These are phyloP conservation scores for Alternaria brassicae DNA, from an alignment of 2,329 filamentous ascomycete species.

Conservation along the genomic window DNA sequence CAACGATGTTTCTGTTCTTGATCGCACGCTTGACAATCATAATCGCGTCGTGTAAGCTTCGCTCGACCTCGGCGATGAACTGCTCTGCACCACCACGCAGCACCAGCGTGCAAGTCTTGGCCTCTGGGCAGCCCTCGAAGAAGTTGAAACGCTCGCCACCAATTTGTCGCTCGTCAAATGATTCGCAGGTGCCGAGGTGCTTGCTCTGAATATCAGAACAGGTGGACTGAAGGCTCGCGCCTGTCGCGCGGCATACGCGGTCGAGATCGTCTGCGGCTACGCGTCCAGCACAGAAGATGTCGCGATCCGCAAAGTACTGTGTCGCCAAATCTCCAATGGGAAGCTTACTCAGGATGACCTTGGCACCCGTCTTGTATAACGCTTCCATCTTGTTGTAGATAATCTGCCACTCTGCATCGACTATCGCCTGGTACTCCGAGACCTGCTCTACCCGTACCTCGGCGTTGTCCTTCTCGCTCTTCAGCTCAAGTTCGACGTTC, in stretches of 20 bases:
- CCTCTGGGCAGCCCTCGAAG: conserved; percentile 93
- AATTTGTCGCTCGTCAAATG: conserved; percentile 95
- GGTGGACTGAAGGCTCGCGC: conserved; percentile 90
- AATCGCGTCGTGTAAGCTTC: conserved; percentile 96
- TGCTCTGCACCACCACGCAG: conserved; percentile 96
- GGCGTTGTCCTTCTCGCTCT: conserved; percentile 99
- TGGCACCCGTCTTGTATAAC: conserved; percentile 89
- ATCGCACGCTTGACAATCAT: conserved; percentile 99
- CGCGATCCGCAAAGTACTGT: conserved; percentile 95
- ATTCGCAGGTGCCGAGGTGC: conserved; percentile 88
- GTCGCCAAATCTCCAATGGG: conserved; percentile 97
- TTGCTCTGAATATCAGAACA: conserved; percentile 91
- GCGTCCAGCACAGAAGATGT: conserved; percentile 97
- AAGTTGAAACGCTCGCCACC: conserved; percentile 98
- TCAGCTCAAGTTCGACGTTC: conserved; percentile 97
- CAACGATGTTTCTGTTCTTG: conserved; percentile 92
- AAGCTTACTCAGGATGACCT: conserved; percentile 95
- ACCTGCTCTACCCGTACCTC: conserved; percentile 98
- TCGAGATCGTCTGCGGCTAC: conserved; percentile 93
- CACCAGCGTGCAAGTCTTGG: conserved; percentile 95
- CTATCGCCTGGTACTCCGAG: conserved; percentile 98
- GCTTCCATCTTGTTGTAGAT: conserved; percentile 99
- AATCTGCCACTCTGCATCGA: conserved; percentile 99
- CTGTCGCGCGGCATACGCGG: conserved; percentile 92
- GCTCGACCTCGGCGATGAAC: conserved; percentile 98